A percentile compares a stretch with the other conserved stretches of the same genome.
Evolutionary conservation across 2,329 filamentous ascomycete genomes (phyloP).

Genomic region (Talaromyces sp.): DNA sequence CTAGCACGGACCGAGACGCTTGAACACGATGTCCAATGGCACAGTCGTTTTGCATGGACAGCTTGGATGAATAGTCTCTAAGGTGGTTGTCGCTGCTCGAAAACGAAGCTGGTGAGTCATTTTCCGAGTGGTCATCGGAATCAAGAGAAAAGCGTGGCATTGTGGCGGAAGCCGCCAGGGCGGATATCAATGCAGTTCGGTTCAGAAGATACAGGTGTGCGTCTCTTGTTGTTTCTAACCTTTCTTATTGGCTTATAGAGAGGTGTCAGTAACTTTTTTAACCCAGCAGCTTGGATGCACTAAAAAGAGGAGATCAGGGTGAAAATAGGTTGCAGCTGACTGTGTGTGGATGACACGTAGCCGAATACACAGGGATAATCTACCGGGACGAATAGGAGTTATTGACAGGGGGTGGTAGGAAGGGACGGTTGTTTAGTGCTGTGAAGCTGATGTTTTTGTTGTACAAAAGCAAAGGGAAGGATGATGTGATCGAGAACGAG

Average conservation of each 20-base stretch:
- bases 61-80: slow-evolving; percentile 8
- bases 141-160: slow-evolving; percentile 35
- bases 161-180: slow-evolving; percentile 5
- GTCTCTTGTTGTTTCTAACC: background rate
- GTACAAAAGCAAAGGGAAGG: slow-evolving; percentile 1
- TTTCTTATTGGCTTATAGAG: slow-evolving; percentile 1
- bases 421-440: background rate
- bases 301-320: background rate
- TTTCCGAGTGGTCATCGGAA: slow-evolving; percentile 34
- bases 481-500: background rate
- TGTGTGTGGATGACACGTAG: background rate
- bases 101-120: slow-evolving; percentile 33
- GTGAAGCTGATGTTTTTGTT: background rate
- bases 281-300: background rate
- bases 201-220: background rate
- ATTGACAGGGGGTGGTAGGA: background rate
- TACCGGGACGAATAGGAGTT: background rate
- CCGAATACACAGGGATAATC: background rate
- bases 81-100: slow-evolving; percentile 29
- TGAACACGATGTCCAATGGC: slow-evolving; percentile 43
- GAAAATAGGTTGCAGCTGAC: background rate
- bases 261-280: background rate
- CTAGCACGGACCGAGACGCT: slow-evolving; percentile 54
- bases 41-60: slow-evolving; percentile 30
- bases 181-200: background rate